Percentiles rank a stretch among this genome's conserved stretches.
phyloP scores from a whole-genome alignment of 2,329 filamentous ascomycete genomes.

The Pestalotiopsis sp. region DNA sequence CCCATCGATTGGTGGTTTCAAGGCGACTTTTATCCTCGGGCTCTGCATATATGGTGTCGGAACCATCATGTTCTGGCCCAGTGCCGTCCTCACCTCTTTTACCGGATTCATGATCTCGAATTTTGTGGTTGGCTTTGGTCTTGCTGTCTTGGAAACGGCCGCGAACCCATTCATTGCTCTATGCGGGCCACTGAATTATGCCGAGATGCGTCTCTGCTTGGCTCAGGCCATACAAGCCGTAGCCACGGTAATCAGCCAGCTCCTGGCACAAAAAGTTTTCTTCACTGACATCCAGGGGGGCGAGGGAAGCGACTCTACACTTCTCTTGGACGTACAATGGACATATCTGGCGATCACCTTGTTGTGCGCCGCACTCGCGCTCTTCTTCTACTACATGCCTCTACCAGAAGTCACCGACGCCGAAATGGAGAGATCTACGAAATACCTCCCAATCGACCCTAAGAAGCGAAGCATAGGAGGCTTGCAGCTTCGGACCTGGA shows the following conservation, averaged over 20 bases:
- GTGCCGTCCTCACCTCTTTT: conserved; percentile 73
- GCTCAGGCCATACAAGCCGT: conserved; percentile 79
- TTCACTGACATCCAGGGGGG: conserved; percentile 60
- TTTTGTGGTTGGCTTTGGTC: conserved; percentile 76
- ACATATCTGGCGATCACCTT: conserved; percentile 81
- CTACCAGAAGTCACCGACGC: conserved; percentile 62
- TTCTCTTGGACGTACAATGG: conserved; percentile 78
- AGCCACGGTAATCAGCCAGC: conserved; percentile 71
- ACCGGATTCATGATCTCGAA: conserved; percentile 75
- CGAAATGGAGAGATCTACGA: conserved; percentile 53
- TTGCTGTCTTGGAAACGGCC: conserved; percentile 77
- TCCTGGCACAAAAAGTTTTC: conserved; percentile 75
- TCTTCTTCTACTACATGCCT: conserved; percentile 71
- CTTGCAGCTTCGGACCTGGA: conserved; percentile 56
- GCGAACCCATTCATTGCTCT: conserved; percentile 76
- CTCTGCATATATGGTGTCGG: conserved; percentile 74
- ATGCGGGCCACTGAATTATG: conserved; percentile 73
- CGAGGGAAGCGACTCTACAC: conserved; percentile 38
- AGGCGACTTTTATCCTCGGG: conserved; percentile 78
- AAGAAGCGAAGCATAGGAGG: conserved; percentile 51
- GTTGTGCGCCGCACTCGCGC: conserved; percentile 70
- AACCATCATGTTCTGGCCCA: conserved; percentile 87
- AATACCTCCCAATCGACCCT: conserved; percentile 52
- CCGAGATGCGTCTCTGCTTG: conserved; percentile 74
- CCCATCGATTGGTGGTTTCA: conserved; percentile 66